phyloP scores from a whole-genome alignment of 352 stramenopile species.

The Peronosclerospora sorghi region DNA sequence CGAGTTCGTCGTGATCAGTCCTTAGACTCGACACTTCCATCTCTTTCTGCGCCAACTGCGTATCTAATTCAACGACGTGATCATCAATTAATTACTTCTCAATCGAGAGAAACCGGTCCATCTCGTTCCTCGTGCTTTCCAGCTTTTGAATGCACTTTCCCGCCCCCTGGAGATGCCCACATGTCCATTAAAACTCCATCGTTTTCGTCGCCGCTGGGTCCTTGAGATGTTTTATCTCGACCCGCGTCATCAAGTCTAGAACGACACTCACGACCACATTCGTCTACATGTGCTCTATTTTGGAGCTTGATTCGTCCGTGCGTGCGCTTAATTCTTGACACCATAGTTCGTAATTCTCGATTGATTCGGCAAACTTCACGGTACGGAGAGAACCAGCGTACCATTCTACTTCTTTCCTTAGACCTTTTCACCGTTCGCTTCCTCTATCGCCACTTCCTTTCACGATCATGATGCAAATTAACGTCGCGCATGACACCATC shows the following conservation, averaged over 20 bases:
- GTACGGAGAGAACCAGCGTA: constrained; percentile 2
- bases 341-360: constrained; percentile 23
- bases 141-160: constrained; percentile 7
- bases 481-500: constrained; percentile 15
- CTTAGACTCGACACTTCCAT: no score
- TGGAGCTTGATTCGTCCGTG: constrained; percentile 8
- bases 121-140: constrained; percentile 8
- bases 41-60: constrained; percentile 32
- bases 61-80: constrained; percentile 44
- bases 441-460: no score
- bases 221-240: constrained; percentile 18
- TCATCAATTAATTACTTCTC: constrained; percentile 43
- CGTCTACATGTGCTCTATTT: constrained; percentile 12
- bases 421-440: constrained; percentile 22
- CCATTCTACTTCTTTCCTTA: not conserved
- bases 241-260: constrained; percentile 20
- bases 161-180: constrained; percentile 14
- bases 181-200: constrained; percentile 8
- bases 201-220: constrained; percentile 1
- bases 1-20: no score
- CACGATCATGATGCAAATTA: constrained; percentile 27
- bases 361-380: constrained; percentile 23
- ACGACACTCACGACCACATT: constrained; percentile 27
- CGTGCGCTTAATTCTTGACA: constrained; percentile 13
- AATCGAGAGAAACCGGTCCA: constrained; percentile 32